Percentiles rank a stretch among this genome's conserved stretches.
phyloP scores from a whole-genome alignment of 805 yeast genomes.

The Starmerella gropengiesseri region DNA sequence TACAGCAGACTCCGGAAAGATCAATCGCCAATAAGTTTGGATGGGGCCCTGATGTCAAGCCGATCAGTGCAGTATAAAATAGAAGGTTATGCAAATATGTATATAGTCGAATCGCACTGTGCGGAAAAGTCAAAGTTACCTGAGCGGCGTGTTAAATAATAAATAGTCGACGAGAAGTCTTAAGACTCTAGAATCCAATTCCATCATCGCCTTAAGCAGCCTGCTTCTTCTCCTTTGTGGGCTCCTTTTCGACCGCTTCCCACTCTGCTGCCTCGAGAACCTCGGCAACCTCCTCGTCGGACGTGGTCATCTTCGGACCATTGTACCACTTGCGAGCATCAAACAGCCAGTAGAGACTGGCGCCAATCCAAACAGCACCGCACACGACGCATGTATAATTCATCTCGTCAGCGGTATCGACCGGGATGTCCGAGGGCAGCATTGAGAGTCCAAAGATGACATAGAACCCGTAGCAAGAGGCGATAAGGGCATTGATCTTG shows the following conservation, averaged over 20 bases:
- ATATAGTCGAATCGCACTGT: too few species aligned
- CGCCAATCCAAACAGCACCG: constrained; percentile 47
- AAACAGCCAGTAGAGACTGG: constrained; percentile 41
- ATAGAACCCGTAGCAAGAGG: constrained; percentile 42
- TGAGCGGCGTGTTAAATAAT: too few species aligned
- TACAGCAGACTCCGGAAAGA: neutral
- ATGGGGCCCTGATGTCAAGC: too few species aligned
- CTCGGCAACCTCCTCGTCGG: constrained; percentile 11
- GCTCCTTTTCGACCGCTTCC: neutral
- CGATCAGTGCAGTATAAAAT: too few species aligned
- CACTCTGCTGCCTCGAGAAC: constrained; percentile 18
- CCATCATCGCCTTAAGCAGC: too few species aligned
- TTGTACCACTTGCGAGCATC: constrained; percentile 45
- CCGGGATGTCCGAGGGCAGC: constrained; percentile 44
- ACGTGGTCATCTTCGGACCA: constrained; percentile 39
- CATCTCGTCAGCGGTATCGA: constrained; percentile 37
- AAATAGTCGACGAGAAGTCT: too few species aligned
- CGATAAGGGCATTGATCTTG: constrained; percentile 36
- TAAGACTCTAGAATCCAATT: too few species aligned
- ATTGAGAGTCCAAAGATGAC: constrained; percentile 43
- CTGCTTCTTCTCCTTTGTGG: too few species aligned
- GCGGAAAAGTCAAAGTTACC: too few species aligned
- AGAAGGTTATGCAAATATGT: too few species aligned
- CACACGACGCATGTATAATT: constrained; percentile 60
- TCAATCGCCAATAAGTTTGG: neutral